Percentiles rank a stretch among this genome's conserved stretches.
These are phyloP conservation scores for Malassezia psittaci DNA, from an alignment of 1,284 basidiomycete genomes.

Conservation along the genomic window DNA sequence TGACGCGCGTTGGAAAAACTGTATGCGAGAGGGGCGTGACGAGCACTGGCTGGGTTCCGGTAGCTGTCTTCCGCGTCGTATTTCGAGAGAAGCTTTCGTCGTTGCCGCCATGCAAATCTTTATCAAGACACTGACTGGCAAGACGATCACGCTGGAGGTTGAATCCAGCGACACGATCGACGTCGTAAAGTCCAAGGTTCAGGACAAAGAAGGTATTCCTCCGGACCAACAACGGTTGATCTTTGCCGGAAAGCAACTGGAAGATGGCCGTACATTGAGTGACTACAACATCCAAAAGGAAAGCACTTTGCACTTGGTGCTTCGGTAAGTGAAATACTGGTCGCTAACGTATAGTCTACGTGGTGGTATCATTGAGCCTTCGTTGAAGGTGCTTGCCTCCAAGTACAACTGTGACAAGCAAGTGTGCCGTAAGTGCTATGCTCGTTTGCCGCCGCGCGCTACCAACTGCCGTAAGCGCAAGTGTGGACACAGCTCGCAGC, in stretches of 20 bases:
- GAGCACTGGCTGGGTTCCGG: background rate
- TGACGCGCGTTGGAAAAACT: constrained; percentile 12
- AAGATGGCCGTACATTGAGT: constrained; percentile 40
- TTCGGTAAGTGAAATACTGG: constrained; percentile 52
- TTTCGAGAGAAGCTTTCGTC: background rate
- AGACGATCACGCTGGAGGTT: constrained; percentile 50
- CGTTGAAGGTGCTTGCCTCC: constrained; percentile 85
- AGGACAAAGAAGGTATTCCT: constrained; percentile 46
- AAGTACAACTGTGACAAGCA: constrained; percentile 62
- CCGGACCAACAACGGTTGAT: constrained; percentile 46
- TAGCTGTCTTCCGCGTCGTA: constrained; percentile 10
- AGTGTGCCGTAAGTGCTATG: constrained; percentile 98
- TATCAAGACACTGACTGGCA: constrained; percentile 45
- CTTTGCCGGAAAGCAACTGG: constrained; percentile 46
- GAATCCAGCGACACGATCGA: constrained; percentile 55
- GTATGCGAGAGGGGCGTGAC: constrained; percentile 4
- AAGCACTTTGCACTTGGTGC: constrained; percentile 90
- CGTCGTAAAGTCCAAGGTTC: constrained; percentile 54
- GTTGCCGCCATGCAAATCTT: constrained; percentile 39
- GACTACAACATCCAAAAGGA: constrained; percentile 88
- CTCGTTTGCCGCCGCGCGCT: constrained; percentile 93
- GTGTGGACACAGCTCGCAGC: constrained; percentile 48
- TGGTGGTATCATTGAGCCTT: constrained; percentile 98
- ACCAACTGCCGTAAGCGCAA: constrained; percentile 85
- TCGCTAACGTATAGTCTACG: constrained; percentile 59